A percentile compares a stretch with the other conserved stretches of the same genome.
These are phyloP conservation scores for Calycina marina DNA, from an alignment of 2,329 filamentous ascomycete species.

Conservation along the genomic window DNA sequence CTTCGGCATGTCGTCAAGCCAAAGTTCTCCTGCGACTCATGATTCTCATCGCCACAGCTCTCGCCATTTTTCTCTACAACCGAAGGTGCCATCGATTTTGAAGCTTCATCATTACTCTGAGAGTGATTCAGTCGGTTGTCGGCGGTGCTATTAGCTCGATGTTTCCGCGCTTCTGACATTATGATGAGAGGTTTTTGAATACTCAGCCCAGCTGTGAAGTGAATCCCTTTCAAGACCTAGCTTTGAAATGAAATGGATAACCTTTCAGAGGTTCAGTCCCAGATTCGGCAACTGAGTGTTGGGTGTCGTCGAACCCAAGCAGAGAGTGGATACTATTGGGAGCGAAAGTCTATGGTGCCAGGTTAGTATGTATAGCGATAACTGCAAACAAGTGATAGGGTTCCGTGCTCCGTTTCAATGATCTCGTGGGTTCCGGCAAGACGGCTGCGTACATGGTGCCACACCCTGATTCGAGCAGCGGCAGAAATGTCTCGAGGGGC, in stretches of 20 bases:
- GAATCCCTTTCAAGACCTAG: constrained; percentile 2
- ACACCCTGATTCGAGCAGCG: constrained; percentile 12
- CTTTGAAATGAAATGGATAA: constrained; percentile 2
- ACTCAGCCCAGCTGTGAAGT: constrained; percentile 14
- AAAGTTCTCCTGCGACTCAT: constrained; percentile 10
- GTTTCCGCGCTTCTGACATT: constrained; percentile 16
- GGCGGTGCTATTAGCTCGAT: constrained; percentile 14
- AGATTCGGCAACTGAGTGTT: not conserved
- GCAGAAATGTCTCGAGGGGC: constrained; percentile 15
- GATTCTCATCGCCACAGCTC: constrained; percentile 10
- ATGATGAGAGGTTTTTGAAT: constrained; percentile 9
- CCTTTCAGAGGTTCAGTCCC: not conserved
- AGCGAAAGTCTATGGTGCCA: no score
- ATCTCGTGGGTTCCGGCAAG: constrained; percentile 14
- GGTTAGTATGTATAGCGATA: constrained; percentile 10
- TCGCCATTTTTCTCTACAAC: constrained; percentile 9
- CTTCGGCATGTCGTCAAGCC: not conserved
- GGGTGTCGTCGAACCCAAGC: not conserved
- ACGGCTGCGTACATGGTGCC: constrained; percentile 11
- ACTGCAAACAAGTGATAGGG: constrained; percentile 8
- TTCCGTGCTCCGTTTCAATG: constrained; percentile 8
- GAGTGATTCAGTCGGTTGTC: constrained; percentile 13
- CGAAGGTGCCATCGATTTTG: constrained; percentile 9
- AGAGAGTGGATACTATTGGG: not conserved
- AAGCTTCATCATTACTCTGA: constrained; percentile 8